phyloP scores from a whole-genome alignment of 805 yeast species.

The Debaryomyces castellii region DNA sequence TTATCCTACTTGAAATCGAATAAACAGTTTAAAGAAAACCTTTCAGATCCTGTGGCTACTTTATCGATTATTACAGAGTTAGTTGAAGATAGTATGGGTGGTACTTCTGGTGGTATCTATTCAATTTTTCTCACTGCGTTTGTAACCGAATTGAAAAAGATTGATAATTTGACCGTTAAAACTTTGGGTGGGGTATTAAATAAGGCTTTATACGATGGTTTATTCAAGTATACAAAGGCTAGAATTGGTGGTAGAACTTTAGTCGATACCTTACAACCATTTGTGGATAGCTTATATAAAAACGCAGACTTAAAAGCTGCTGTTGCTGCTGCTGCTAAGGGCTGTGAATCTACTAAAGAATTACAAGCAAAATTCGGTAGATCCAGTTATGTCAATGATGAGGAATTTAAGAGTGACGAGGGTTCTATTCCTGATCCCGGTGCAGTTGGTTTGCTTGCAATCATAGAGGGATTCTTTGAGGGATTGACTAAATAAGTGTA shows the following conservation, averaged over 20 bases:
- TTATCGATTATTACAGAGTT: conserved; percentile 74
- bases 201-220: conserved; percentile 61
- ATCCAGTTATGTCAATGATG: conserved; percentile 81
- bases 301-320: conserved; percentile 60
- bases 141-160: conserved; percentile 45
- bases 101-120: conserved; percentile 93
- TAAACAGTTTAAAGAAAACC: conserved; percentile 22
- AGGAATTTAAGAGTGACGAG: conserved; percentile 51
- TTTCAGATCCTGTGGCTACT: conserved; percentile 54
- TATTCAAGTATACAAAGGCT: conserved; percentile 86
- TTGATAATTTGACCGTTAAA: conserved; percentile 33
- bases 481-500: background rate
- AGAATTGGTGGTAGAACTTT: conserved; percentile 86
- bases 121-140: conserved; percentile 82
- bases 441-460: conserved; percentile 78
- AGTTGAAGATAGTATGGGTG: conserved; percentile 94
- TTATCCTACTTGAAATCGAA: conserved; percentile 47
- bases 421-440: conserved; percentile 96
- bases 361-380: conserved; percentile 88
- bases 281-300: conserved; percentile 58
- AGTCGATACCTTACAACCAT: conserved; percentile 87
- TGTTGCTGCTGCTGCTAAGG: conserved; percentile 64
- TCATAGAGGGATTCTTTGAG: conserved; percentile 44
- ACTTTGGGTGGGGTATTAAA: conserved; percentile 50
- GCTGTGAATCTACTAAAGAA: conserved; percentile 73